phyloP scores from a whole-genome alignment of 352 stramenopile genomes.

The Phytophthora nicotianae region DNA sequence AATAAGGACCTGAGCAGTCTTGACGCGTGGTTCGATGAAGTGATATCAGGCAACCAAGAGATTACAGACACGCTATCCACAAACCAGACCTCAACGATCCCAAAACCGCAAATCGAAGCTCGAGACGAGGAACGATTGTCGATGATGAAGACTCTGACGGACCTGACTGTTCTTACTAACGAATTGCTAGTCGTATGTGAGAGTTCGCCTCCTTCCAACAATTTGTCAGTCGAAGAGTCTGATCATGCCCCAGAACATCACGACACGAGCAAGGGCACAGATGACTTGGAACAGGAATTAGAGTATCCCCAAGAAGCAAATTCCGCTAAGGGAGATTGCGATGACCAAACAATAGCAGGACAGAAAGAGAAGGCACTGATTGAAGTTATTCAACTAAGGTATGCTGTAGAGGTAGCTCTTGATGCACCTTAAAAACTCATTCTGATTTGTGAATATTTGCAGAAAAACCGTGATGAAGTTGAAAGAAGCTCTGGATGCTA shows the following conservation, averaged over 20 bases:
- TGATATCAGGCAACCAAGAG: constrained; percentile 33
- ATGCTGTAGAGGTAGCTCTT: neutral
- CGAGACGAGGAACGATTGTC: constrained; percentile 16
- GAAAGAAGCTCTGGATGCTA: constrained; percentile 59
- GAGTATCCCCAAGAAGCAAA: neutral
- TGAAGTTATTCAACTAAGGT: constrained; percentile 26
- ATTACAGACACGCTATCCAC: neutral
- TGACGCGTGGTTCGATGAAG: constrained; percentile 55
- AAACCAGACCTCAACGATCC: neutral
- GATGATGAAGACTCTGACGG: constrained; percentile 20
- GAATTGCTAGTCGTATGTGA: constrained; percentile 31
- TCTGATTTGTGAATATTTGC: neutral
- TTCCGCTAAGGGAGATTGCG: neutral
- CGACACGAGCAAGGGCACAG: neutral
- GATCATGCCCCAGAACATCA: neutral
- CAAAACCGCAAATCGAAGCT: neutral
- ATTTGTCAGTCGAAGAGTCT: neutral
- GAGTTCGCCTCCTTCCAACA: neutral
- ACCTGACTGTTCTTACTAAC: constrained; percentile 24
- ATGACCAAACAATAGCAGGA: neutral
- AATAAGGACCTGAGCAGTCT: constrained; percentile 53
- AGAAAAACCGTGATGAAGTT: constrained; percentile 62
- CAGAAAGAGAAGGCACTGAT: constrained; percentile 1
- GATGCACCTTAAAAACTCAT: neutral
- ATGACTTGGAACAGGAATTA: neutral